Evolutionary conservation across 2,329 filamentous ascomycete species (phyloP).

Genomic region (Talaromyces rugulosus): DNA sequence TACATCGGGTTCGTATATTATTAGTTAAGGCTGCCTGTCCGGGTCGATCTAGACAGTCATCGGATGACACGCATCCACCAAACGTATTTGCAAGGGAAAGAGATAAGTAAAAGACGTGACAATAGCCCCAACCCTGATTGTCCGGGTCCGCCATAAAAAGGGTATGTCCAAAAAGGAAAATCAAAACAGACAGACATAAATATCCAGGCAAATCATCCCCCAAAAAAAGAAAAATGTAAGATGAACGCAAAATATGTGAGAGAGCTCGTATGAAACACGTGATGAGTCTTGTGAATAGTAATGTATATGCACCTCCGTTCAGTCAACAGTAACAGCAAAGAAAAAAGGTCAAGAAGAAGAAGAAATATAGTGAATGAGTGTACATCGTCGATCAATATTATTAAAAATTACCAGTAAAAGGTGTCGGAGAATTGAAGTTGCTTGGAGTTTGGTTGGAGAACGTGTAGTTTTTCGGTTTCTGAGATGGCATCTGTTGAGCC

Average conservation of each 20-base stretch:
- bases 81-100: background rate
- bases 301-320: slow-evolving; percentile 11
- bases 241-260: slow-evolving; percentile 10
- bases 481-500: slow-evolving; percentile 38
- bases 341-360: background rate
- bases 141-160: background rate
- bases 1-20: background rate
- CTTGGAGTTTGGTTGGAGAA: slow-evolving; percentile 41
- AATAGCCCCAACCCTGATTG: background rate
- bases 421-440: slow-evolving; percentile 21
- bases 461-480: slow-evolving; percentile 40
- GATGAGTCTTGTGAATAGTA: slow-evolving; percentile 3
- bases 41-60: background rate
- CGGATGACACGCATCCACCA: background rate
- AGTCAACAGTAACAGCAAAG: background rate
- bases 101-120: background rate
- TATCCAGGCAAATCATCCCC: background rate
- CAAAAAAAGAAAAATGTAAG: background rate
- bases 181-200: background rate
- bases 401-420: slow-evolving; percentile 15
- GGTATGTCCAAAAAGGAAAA: background rate
- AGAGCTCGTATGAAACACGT: slow-evolving; percentile 7
- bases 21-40: background rate
- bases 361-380: background rate
- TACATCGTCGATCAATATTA: slow-evolving; percentile 8